Conservation (phyloP, 208 protist genomes). For the Angomonas ambiguus region DNA sequence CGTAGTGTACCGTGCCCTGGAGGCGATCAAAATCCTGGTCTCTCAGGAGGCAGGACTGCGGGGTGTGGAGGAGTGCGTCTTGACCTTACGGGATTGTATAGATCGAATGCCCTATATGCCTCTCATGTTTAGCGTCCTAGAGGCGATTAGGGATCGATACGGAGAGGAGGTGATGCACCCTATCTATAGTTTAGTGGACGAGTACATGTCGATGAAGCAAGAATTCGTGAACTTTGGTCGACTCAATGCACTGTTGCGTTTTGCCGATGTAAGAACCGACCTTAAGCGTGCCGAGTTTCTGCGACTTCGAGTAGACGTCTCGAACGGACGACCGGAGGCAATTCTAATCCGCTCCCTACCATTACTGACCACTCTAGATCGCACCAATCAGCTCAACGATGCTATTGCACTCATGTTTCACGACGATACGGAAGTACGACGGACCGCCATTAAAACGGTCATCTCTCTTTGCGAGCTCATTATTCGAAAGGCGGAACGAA, state of each 20-base stretch:
- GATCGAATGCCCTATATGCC: conserved; percentile 43
- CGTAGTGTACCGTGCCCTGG: conserved; percentile 18
- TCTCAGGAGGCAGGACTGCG: conserved; percentile 19
- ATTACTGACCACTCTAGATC: conserved; percentile 57
- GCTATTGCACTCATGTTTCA: conserved; percentile 75
- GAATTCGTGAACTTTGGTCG: conserved; percentile 65
- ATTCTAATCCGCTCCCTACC: conserved; percentile 66
- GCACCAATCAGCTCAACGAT: conserved; percentile 68
- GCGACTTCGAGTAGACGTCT: conserved; percentile 44
- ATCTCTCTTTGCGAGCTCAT: conserved; percentile 67
- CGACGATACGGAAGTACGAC: conserved; percentile 55
- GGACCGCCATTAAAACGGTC: conserved; percentile 48
- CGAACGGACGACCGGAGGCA: conserved; percentile 21
- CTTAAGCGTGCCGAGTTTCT: conserved; percentile 32
- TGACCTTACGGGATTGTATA: conserved; percentile 35
- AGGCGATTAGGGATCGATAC: conserved; percentile 44
- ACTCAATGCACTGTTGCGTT: conserved; percentile 64
- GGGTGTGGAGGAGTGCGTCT: conserved; percentile 19
- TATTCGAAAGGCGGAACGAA: conserved; percentile 22
- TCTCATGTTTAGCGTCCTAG: conserved; percentile 52
- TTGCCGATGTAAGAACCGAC: conserved; percentile 36
- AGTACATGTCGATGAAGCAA: conserved; percentile 47
- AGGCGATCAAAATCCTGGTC: conserved; percentile 19
- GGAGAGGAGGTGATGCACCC: conserved; percentile 34
- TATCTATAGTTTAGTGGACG: conserved; percentile 57